Evolutionary conservation across 2,329 filamentous ascomycete genomes (phyloP).

Genomic region (Decorospora gaudefroyi): DNA sequence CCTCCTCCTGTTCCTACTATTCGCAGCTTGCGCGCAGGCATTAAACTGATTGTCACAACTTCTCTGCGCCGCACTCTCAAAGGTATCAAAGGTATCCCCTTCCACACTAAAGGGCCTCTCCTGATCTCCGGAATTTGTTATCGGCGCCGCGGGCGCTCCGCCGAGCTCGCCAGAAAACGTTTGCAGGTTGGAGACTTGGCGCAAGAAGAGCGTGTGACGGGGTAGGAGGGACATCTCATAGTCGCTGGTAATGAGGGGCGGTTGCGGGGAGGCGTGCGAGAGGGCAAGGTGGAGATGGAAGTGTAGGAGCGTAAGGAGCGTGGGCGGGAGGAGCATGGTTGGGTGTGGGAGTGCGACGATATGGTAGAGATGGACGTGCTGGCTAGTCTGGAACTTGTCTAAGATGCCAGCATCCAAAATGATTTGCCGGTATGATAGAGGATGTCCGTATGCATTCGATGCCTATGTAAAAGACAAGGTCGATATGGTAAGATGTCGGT

Average conservation of each 20-base stretch:
- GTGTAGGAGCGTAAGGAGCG: constrained; percentile 30
- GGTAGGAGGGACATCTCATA: constrained; percentile 37
- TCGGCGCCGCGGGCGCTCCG: constrained; percentile 58
- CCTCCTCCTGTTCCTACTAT: constrained; percentile 39
- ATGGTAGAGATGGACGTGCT: neutral
- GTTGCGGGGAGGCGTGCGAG: constrained; percentile 29
- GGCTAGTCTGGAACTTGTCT: neutral
- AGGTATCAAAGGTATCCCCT: constrained; percentile 57
- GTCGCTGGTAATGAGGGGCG: constrained; percentile 26
- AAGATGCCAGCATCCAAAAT: neutral
- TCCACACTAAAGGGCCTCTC: constrained; percentile 49
- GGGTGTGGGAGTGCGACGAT: neutral
- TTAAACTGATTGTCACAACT: constrained; percentile 68
- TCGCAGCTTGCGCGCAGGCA: constrained; percentile 53
- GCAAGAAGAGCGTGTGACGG: constrained; percentile 41
- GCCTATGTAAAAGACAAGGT: too few relatives aligned
- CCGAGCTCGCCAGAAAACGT: constrained; percentile 55
- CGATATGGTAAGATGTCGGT: too few relatives aligned
- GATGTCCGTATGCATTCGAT: neutral
- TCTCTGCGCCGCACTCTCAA: constrained; percentile 61
- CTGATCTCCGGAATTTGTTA: constrained; percentile 55
- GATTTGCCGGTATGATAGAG: neutral
- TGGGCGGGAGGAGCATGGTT: constrained; percentile 28
- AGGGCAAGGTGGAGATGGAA: constrained; percentile 30
- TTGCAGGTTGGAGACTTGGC: constrained; percentile 41